Evolutionary conservation across 257 asterid genomes (phyloP).

Genomic region (Solanum virginianum): DNA sequence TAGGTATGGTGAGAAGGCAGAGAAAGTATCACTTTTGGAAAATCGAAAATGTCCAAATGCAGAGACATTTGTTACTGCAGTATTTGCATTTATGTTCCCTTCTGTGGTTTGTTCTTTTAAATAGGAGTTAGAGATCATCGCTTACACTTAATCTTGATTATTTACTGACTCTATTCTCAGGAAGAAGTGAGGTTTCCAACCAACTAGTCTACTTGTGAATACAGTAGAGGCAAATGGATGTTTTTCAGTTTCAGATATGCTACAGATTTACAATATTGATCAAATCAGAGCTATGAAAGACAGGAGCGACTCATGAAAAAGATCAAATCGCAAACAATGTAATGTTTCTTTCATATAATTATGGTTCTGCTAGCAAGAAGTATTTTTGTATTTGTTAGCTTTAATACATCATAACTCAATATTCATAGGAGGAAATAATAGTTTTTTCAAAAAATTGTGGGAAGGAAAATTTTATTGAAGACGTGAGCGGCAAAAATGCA

Average conservation of each 20-base stretch:
- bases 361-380: neutral
- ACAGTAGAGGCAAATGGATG: constrained; percentile 59
- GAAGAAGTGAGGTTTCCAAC: constrained; percentile 52
- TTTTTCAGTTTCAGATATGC: neutral
- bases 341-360: neutral
- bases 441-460: constrained; percentile 17
- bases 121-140: neutral
- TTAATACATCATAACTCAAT: constrained; percentile 6
- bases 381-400: neutral
- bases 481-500: too few relatives aligned
- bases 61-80: too few relatives aligned
- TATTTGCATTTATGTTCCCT: constrained; percentile 32
- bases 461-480: too few relatives aligned
- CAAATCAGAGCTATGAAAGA: too few relatives aligned
- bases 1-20: constrained; percentile 75
- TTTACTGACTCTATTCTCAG: constrained; percentile 1
- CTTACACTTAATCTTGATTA: neutral
- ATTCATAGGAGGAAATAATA: constrained; percentile 19
- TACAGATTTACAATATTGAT: too few relatives aligned
- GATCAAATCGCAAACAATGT: constrained; percentile 14
- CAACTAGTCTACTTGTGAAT: constrained; percentile 53
- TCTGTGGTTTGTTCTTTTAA: neutral
- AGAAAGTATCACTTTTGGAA: constrained; percentile 43
- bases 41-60: too few relatives aligned
- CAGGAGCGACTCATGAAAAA: constrained; percentile 6